Percentiles rank a stretch among this genome's conserved stretches.
phyloP scores from a whole-genome alignment of 1,139 yeast species.

The Saccharomyces hybrid region DNA sequence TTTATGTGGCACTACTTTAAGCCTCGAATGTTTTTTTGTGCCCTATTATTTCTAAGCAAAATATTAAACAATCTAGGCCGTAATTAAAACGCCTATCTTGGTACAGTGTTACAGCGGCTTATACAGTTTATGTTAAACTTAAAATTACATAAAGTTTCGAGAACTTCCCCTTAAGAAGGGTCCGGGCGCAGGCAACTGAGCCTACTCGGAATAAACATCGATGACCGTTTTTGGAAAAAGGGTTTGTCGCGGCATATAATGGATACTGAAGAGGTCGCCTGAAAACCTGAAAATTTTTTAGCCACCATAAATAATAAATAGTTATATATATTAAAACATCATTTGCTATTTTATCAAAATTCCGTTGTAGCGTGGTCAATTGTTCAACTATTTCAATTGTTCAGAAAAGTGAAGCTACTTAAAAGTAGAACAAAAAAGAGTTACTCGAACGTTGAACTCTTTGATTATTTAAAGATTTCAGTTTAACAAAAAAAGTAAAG shows the following conservation, averaged over 20 bases:
- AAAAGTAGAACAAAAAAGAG: neutral
- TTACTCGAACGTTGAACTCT: neutral
- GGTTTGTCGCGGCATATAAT: neutral
- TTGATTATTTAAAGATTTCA: neutral
- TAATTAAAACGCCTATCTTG: too few species aligned
- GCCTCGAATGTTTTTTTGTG: neutral
- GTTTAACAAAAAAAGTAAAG: neutral
- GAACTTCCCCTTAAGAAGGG: too few species aligned
- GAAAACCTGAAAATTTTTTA: too few species aligned
- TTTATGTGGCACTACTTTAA: neutral
- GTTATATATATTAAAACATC: too few species aligned
- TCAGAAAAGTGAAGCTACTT: neutral
- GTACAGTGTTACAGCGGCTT: too few species aligned
- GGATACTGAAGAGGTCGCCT: neutral
- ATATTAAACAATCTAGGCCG: too few species aligned
- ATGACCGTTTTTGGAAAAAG: neutral
- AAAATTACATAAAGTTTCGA: too few species aligned
- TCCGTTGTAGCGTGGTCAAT: too few species aligned
- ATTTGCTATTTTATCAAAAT: too few species aligned
- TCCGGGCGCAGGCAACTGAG: neutral
- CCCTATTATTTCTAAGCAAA: too few species aligned
- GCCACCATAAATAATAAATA: too few species aligned
- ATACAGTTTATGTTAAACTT: neutral
- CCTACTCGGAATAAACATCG: neutral
- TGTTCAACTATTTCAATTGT: neutral